phyloP scores from a whole-genome alignment of 2,329 filamentous ascomycete species.

The Ascochyta viciae-villosae region DNA sequence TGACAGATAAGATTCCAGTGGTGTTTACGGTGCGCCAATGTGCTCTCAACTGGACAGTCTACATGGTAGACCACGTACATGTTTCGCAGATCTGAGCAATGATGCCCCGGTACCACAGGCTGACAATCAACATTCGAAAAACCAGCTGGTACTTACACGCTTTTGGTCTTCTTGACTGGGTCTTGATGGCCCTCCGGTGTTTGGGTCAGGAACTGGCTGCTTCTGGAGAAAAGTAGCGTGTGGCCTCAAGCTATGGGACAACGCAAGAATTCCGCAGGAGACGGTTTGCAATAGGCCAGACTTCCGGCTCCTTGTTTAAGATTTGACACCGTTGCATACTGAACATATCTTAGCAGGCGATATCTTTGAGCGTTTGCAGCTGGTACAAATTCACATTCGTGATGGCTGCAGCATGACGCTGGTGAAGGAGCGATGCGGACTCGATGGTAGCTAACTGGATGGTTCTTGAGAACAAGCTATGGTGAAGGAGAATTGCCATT shows the following conservation, averaged over 20 bases:
- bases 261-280: constrained; percentile 4
- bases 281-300: constrained; percentile 2
- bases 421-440: constrained; percentile 1
- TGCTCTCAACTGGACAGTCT: not conserved
- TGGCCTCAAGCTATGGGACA: constrained; percentile 1
- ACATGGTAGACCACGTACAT: constrained; percentile 1
- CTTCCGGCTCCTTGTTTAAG: not conserved
- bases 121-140: constrained; percentile 1
- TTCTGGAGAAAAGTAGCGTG: constrained; percentile 2
- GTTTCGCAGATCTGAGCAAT: not conserved
- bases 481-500: not conserved
- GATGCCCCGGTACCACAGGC: not conserved
- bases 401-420: constrained; percentile 3
- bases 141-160: not conserved
- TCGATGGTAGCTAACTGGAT: not conserved
- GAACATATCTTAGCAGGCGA: not conserved
- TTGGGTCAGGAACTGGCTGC: not conserved
- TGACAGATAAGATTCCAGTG: constrained; percentile 1
- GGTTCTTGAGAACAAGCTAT: constrained; percentile 3
- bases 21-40: constrained; percentile 1
- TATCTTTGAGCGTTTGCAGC: constrained; percentile 1
- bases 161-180: constrained; percentile 2
- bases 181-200: not conserved
- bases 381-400: constrained; percentile 5
- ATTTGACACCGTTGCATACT: not conserved